Conservation (phyloP, 1,139 yeast species). For the Taiozyma sp. region DNA sequence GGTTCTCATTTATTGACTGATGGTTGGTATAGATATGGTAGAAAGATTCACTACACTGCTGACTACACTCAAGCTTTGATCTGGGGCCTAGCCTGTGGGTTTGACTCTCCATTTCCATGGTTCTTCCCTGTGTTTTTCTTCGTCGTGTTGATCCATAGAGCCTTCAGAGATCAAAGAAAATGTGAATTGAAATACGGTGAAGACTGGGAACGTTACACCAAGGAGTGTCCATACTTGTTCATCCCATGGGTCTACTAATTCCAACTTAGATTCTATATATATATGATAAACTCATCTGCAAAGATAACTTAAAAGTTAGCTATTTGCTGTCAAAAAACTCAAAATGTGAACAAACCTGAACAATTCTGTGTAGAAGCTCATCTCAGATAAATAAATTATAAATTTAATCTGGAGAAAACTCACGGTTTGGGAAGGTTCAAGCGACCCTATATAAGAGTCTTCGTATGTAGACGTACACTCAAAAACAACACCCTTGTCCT, state of each 20-base stretch:
- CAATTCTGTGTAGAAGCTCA: too few species aligned
- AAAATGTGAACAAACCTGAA: too few species aligned
- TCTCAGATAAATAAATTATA: too few species aligned
- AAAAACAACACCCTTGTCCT: too few species aligned
- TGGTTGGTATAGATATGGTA: constrained; percentile 91
- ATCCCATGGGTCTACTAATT: constrained; percentile 74
- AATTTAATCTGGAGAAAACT: too few species aligned
- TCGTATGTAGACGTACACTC: too few species aligned
- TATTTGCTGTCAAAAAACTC: neutral
- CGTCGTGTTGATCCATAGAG: constrained; percentile 82
- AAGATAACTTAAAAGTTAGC: neutral
- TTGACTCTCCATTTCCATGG: constrained; percentile 87
- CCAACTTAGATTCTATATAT: too few species aligned
- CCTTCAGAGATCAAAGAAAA: constrained; percentile 77
- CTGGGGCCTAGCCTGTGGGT: constrained; percentile 93
- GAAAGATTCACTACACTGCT: constrained; percentile 94
- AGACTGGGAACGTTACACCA: constrained; percentile 85
- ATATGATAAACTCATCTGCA: neutral
- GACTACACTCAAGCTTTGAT: constrained; percentile 83
- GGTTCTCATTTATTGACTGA: constrained; percentile 84
- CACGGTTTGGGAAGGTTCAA: too few species aligned
- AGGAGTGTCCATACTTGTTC: constrained; percentile 87
- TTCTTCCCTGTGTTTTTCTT: constrained; percentile 91
- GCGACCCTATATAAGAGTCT: too few species aligned
- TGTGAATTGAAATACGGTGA: constrained; percentile 84